Evolutionary conservation across 129 eudicot species (phyloP), one percentile per base, ranked within the genome.

Genomic region (Flaveria brownii): DNA sequence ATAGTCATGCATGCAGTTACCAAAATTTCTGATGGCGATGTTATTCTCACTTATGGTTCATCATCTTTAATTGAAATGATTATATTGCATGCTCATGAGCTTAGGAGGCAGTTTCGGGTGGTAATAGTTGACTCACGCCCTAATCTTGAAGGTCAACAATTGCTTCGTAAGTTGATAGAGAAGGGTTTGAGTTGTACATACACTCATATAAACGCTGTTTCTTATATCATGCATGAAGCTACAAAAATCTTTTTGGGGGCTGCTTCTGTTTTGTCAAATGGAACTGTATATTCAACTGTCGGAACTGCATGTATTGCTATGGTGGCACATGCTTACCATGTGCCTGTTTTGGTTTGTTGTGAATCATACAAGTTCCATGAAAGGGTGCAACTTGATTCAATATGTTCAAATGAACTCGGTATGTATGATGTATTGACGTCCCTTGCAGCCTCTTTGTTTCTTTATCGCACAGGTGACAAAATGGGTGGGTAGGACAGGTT

Each of bases 291-390:
- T 78, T 94, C 98, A 30, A 86, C 97, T 25, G 85, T 94, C 73
- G 98, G 98, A 15, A 89, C 97, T 70, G 92, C 98, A 6, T 85
- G 85, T 73, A 87, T 94, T 57, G 98, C 98, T 28, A 91, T 94
- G 98, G 98, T 94, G 69, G 98, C 93, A 77, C 84, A 94, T 86
- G 91, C 90, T 33, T 87, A 81, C 50, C 92, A 55, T 71, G 96
- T 94, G 39, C 98, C 96, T 3, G 96, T 94, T 28, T 73, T 94
- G 86, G 82, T 94, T 71, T 94, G 98, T 62, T 94, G 97, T 84
- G 98, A 94, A 85, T 91, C 98, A 2, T 94, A 91, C 68, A 94
- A 94, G 86, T 94, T 94, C 70, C 96, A 88, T 68, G 98, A 91
- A 74, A 81, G 97, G 84, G 98, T 91, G 20, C 96, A 87, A 77